Evolutionary conservation across 805 yeast species (phyloP).

Genomic region (Pichia membranifaciens): DNA sequence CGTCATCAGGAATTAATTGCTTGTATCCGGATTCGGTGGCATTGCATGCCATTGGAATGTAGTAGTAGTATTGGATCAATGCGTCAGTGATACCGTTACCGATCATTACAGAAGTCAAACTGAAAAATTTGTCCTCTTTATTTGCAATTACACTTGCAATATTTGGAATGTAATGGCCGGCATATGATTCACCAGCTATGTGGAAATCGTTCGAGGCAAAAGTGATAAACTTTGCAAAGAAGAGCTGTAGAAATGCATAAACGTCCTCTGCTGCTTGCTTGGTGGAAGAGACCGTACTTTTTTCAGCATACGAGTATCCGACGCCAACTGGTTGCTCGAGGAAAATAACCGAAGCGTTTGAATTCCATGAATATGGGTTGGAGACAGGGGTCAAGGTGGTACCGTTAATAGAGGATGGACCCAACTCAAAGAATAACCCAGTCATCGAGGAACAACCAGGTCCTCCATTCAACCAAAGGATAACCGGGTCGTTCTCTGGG

Average conservation of each 20-base stretch:
- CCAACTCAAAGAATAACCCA: conserved; percentile 81
- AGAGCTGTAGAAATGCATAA: conserved; percentile 70
- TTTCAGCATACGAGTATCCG: conserved; percentile 55
- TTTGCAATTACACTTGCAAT: conserved; percentile 76
- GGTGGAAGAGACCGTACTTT: conserved; percentile 57
- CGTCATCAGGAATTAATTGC: conserved; percentile 68
- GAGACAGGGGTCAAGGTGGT: conserved; percentile 54
- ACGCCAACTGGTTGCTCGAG: conserved; percentile 87
- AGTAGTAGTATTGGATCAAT: conserved; percentile 67
- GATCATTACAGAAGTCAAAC: conserved; percentile 71
- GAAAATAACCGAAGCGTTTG: conserved; percentile 78
- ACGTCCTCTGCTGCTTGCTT: conserved; percentile 82
- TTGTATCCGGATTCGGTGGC: conserved; percentile 70
- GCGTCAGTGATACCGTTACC: conserved; percentile 93
- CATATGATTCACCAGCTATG: conserved; percentile 91
- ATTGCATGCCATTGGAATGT: conserved; percentile 91
- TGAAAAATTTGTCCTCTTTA: conserved; percentile 50
- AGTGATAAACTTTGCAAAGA: conserved; percentile 66
- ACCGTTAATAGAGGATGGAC: conserved; percentile 62
- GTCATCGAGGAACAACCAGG: conserved; percentile 92
- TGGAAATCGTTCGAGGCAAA: conserved; percentile 59
- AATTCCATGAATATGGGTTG: conserved; percentile 81
- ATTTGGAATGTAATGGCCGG: conserved; percentile 90
- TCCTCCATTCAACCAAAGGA: conserved; percentile 91
- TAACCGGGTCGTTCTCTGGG: conserved; percentile 78